Evolutionary conservation across 345 rosid species (phyloP), one percentile per base, ranked within the genome.

Genomic region (Hypericum androsaemum): DNA sequence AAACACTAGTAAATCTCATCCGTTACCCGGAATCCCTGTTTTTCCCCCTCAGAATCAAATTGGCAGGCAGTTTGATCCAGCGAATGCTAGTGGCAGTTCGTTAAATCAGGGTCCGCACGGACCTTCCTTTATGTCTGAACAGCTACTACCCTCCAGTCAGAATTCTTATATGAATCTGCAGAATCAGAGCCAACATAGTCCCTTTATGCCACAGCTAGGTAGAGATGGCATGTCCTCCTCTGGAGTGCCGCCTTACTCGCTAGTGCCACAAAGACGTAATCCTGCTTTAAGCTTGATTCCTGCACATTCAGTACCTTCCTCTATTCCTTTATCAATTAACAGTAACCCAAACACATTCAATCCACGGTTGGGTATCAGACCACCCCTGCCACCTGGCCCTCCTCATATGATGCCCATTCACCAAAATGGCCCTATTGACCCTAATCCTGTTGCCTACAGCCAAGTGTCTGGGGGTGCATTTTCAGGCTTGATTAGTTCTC

Each of bases 401-500:
- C 79, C 59, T 69, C 79, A 76, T 22, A 54, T 73, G 47, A 62
- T 78, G 35, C 67, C 74, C 39, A 60, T 56, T 53, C 66, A 75
- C 50, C 88, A 67, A 46, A 73, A 61, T 80, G 67, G 4, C 32
- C 32, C 32, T 22, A 22, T 22, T 22, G 32, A 22, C 32, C 32
- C 69, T 16, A 72, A 71, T 42, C 37, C 76, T 52, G 65, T 56
- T 64, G 60, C 50, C 48, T 60, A 86, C 38, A 78, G 50, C 60
- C 90, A 77, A 67, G 66, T 72, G 47, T 66, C 79, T 35, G 77
- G 84, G 5, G 70, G 68, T 45, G 77, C 81, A 53, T 80, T 79
- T 67, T 78, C 97, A 69, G 95, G 95, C 58, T 74, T 94, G 73
- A 73, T 94, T 64, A 74, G 61, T 64, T 74, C 94, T 53, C 95